phyloP scores from a whole-genome alignment of 441 rosid species.

The Populus hybrid region DNA sequence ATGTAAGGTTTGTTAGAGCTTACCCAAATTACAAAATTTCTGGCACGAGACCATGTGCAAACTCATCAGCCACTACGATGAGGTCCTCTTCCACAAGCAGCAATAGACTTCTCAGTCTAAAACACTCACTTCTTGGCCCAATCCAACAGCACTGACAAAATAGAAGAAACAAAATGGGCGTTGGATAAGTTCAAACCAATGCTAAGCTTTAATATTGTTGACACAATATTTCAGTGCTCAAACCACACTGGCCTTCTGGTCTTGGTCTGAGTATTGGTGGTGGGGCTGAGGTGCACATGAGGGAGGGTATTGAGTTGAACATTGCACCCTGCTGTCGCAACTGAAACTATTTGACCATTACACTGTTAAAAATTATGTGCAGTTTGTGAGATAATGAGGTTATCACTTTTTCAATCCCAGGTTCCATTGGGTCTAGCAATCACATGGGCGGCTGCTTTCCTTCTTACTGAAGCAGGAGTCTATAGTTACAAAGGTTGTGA shows the following conservation, averaged over 20 bases:
- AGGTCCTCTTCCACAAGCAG: neutral
- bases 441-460: slow-evolving; percentile 86
- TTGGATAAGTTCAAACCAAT: neutral
- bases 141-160: neutral
- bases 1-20: neutral
- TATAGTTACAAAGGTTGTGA: slow-evolving; percentile 85
- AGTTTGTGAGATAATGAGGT: neutral
- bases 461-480: slow-evolving; percentile 78
- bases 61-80: neutral
- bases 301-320: too few relatives aligned
- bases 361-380: neutral
- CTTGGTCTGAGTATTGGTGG: too few relatives aligned
- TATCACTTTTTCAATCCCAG: slow-evolving; percentile 37
- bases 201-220: too few relatives aligned
- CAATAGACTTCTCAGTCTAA: neutral
- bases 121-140: neutral
- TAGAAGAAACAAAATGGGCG: neutral
- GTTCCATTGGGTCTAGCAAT: slow-evolving; percentile 93
- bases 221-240: too few relatives aligned
- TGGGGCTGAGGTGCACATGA: too few relatives aligned
- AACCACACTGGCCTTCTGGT: too few relatives aligned
- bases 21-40: neutral
- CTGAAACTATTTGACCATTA: too few relatives aligned
- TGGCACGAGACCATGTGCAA: neutral
- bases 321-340: too few relatives aligned